A percentile compares a stretch with the other conserved stretches of the same genome.
Evolutionary conservation across 75 land plant species (phyloP).

Genomic region (Selaginella tamariscina): DNA sequence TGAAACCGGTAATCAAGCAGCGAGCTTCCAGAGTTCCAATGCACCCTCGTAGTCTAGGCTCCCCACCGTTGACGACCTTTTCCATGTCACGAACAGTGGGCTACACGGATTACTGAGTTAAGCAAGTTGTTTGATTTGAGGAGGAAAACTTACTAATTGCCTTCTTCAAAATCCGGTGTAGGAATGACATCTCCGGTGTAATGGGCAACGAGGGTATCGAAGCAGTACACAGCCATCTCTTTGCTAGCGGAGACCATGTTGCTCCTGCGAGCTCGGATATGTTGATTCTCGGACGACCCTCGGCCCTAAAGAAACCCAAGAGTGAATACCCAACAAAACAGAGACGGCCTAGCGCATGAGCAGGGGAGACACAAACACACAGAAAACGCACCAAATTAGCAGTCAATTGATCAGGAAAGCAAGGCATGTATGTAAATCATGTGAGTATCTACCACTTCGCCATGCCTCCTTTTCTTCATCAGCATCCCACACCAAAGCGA

Average conservation of each 20-base stretch:
- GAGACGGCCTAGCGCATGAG: too few species aligned
- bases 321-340: too few species aligned
- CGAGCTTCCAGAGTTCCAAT: conserved; percentile 98
- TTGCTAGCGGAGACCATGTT: conserved; percentile 76
- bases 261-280: not conserved
- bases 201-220: conserved; percentile 81
- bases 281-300: not conserved
- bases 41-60: conserved; percentile 97
- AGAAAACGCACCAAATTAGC: too few species aligned
- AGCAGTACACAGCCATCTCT: conserved; percentile 92
- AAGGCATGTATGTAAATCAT: too few species aligned
- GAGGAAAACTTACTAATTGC: conserved; percentile 43
- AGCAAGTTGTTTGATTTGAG: too few species aligned
- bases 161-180: conserved; percentile 73
- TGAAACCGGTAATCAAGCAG: conserved; percentile 70
- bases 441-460: not conserved
- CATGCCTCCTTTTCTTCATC: not conserved
- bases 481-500: not conserved
- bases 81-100: conserved; percentile 99
- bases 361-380: too few species aligned
- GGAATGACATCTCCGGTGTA: conserved; percentile 73
- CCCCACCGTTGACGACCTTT: conserved; percentile 85
- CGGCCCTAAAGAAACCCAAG: not conserved
- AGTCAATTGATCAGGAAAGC: too few species aligned
- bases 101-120: conserved; percentile 48